phyloP scores from a whole-genome alignment of 2,329 filamentous ascomycete species.

The Fusarium equiseti region DNA sequence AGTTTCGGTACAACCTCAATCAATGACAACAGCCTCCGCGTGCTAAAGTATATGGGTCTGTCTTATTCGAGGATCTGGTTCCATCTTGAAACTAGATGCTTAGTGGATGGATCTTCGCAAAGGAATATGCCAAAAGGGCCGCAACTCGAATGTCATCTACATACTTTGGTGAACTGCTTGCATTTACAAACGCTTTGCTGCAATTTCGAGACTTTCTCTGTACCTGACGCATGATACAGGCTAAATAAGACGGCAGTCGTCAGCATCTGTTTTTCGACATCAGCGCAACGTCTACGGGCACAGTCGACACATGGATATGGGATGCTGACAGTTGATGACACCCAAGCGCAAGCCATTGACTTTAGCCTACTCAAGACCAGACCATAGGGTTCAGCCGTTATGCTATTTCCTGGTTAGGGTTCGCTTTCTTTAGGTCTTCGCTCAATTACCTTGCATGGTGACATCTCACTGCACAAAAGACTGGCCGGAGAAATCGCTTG shows the following conservation, averaged over 20 bases:
- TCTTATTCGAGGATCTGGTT: slow-evolving; percentile 10
- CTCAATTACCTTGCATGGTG: slow-evolving; percentile 35
- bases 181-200: neutral
- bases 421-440: slow-evolving; percentile 28
- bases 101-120: slow-evolving; percentile 16
- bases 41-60: neutral
- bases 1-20: slow-evolving; percentile 3
- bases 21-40: neutral
- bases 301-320: slow-evolving; percentile 5
- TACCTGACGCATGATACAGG: neutral
- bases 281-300: slow-evolving; percentile 1
- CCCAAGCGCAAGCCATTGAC: slow-evolving; percentile 23
- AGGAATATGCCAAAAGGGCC: slow-evolving; percentile 9
- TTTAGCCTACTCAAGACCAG: slow-evolving; percentile 23
- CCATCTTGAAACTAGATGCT: slow-evolving; percentile 7
- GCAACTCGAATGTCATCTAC: neutral
- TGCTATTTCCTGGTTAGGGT: slow-evolving; percentile 29
- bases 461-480: slow-evolving; percentile 29
- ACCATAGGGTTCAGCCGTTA: slow-evolving; percentile 33
- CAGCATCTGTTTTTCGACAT: neutral
- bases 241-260: neutral
- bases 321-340: slow-evolving; percentile 39
- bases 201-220: neutral
- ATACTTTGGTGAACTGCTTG: neutral
- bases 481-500: slow-evolving; percentile 12